Percentiles rank a stretch among this genome's conserved stretches.
These are phyloP conservation scores for Sistotremastrum niveocremeum DNA, from an alignment of 768 basidiomycete genomes.

Conservation along the genomic window DNA sequence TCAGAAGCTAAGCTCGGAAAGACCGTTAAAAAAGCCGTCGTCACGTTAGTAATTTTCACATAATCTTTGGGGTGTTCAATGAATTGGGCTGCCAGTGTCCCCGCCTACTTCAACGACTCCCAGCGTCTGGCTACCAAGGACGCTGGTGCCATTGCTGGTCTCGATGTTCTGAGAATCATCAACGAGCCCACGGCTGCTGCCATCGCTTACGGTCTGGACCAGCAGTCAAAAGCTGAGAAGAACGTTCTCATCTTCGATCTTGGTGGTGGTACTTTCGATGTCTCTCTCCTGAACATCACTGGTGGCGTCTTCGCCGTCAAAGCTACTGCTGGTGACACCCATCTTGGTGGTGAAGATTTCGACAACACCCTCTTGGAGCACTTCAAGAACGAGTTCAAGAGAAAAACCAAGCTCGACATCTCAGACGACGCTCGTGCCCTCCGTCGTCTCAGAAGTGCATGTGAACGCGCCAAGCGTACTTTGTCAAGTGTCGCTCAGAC, in stretches of 20 bases:
- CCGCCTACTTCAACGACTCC: slow-evolving; percentile 99
- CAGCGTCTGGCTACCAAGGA: slow-evolving; percentile 99
- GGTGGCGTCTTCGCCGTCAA: slow-evolving; percentile 99
- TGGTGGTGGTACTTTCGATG: slow-evolving; percentile 99
- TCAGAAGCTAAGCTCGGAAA: slow-evolving; percentile 98
- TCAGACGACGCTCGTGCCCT: slow-evolving; percentile 95
- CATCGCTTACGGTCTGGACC: slow-evolving; percentile 97
- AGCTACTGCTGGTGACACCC: slow-evolving; percentile 98
- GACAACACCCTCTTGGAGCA: slow-evolving; percentile 96
- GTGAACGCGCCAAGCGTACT: slow-evolving; percentile 99
- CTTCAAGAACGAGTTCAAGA: slow-evolving; percentile 99
- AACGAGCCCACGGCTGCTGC: slow-evolving; percentile 99
- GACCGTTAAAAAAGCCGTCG: slow-evolving; percentile 96
- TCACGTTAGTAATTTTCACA: slow-evolving; percentile 57
- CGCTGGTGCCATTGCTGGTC: slow-evolving; percentile 93
- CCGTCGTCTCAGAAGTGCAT: slow-evolving; percentile 89
- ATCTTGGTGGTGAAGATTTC: slow-evolving; percentile 99
- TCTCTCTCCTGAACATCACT: slow-evolving; percentile 93
- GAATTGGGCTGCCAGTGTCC: slow-evolving; percentile 42
- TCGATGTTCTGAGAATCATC: slow-evolving; percentile 99
- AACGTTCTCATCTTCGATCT: slow-evolving; percentile 99
- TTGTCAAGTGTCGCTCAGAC: slow-evolving; percentile 98
- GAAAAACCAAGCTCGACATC: slow-evolving; percentile 93
- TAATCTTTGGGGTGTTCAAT: background rate
- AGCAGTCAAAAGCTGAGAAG: slow-evolving; percentile 88